Evolutionary conservation across 2,329 filamentous ascomycete species (phyloP), one percentile per base, ranked within the genome.

Genomic region (Akanthomyces uredinophilus): DNA sequence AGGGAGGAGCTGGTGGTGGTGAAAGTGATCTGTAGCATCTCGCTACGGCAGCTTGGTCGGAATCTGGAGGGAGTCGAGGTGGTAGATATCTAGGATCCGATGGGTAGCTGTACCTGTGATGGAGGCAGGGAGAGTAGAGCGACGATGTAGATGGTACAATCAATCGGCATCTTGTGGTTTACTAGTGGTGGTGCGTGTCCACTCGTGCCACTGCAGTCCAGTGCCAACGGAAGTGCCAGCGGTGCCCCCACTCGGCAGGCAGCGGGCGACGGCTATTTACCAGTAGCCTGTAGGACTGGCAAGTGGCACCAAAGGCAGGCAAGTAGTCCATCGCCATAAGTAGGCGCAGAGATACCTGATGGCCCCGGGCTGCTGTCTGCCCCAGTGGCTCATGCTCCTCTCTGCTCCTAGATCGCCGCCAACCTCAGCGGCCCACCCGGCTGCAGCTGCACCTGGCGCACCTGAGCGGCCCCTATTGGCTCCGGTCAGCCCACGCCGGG

Each of bases 361-460:
- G 4, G 14, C 37, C 4, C 11, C 1, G 2, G 37, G 37, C 14
- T 39, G 37, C 37, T 16, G 14, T 7, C 60, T 29, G 24, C 37
- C 35, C 27, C 44, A 51, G 50, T 55, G 20, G 43, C 43, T 54
- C 13, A 35, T 35, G 32, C 32, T 35, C 32, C 32, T 35, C 32
- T 35, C 32, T 35, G 32, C 32, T 35, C 64, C 66, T 68, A 67
- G 66, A 69, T 69, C 67, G 68, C 65, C 67, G 47, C 65, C 47
- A 35, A 35, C 64, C 68, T 66, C 69, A 60, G 27, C 27, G 57
- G 44, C 56, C 54, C 69, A 67, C 69, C 59, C 44, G 44, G 56
- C 51, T 70, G 70, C 69, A 71, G 68, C 65, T 69, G 67, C 69
- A 65, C 65, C 64, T 68, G 69, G 69, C 68, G 70, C 16, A n/a